phyloP scores from a whole-genome alignment of 2,329 filamentous ascomycete species.

The Diplodia corticola region DNA sequence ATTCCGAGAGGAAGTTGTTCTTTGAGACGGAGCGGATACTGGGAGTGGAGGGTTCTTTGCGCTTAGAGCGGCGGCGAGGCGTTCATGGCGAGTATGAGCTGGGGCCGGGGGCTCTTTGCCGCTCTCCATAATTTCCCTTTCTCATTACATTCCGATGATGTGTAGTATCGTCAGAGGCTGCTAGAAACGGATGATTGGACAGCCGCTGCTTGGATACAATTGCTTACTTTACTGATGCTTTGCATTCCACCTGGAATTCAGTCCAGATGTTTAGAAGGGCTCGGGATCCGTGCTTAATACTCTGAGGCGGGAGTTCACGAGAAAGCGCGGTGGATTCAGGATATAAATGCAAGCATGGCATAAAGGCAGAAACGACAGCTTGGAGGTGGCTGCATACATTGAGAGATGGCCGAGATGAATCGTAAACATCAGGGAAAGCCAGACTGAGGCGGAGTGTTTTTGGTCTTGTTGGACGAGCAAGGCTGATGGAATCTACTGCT shows the following conservation, averaged over 20 bases:
- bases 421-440: background rate
- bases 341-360: background rate
- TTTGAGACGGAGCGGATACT: background rate
- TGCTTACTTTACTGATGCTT: background rate
- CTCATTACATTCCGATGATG: background rate
- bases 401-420: background rate
- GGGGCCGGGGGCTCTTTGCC: background rate
- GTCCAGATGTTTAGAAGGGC: background rate
- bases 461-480: background rate
- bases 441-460: background rate
- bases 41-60: background rate
- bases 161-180: background rate
- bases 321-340: background rate
- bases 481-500: background rate
- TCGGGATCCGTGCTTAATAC: background rate
- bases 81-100: background rate
- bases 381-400: background rate
- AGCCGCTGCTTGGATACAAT: background rate
- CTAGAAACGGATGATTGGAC: background rate
- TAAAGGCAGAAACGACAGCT: background rate
- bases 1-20: slow-evolving; percentile 1
- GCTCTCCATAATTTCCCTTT: background rate
- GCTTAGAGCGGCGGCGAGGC: background rate
- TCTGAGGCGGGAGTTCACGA: background rate
- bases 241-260: background rate